Conservation (phyloP, 2,329 filamentous ascomycete genomes). For the Ceratocystis ficicola region DNA sequence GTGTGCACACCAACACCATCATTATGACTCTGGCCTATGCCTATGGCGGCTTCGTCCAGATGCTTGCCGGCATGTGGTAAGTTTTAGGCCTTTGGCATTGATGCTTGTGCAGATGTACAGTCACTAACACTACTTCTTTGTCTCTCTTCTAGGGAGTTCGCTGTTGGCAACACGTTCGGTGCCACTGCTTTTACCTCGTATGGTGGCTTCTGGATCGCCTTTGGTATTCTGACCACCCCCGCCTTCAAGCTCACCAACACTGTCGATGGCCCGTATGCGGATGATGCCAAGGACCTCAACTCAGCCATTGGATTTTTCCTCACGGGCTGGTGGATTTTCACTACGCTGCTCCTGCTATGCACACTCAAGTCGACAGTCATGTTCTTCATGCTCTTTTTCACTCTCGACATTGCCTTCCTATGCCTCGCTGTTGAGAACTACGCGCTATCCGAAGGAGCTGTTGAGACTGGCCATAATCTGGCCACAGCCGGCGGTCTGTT, state of each 20-base stretch:
- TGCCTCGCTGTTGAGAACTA: constrained; percentile 55
- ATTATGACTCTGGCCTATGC: constrained; percentile 57
- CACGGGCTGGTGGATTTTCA: constrained; percentile 76
- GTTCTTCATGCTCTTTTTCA: constrained; percentile 67
- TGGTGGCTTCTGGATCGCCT: constrained; percentile 72
- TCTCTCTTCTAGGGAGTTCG: constrained; percentile 55
- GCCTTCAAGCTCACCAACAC: constrained; percentile 46
- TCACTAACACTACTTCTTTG: neutral
- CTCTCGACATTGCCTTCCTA: constrained; percentile 63
- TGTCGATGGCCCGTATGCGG: constrained; percentile 35
- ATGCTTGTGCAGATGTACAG: too few relatives aligned
- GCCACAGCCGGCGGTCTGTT: constrained; percentile 65
- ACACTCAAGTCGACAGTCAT: constrained; percentile 66
- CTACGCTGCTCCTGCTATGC: constrained; percentile 58
- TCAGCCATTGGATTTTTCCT: constrained; percentile 64
- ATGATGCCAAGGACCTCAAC: constrained; percentile 36
- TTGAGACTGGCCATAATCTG: constrained; percentile 36
- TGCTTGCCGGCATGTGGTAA: constrained; percentile 78
- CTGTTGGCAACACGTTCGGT: constrained; percentile 76
- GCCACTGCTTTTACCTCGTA: constrained; percentile 71
- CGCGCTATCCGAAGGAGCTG: constrained; percentile 40
- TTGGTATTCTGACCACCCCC: constrained; percentile 59
- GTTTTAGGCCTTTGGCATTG: constrained; percentile 26
- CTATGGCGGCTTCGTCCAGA: constrained; percentile 67
- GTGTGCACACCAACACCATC: constrained; percentile 50